Base-by-base conservation (phyloP, 2,329 filamentous ascomycete species). In the Colletotrichum shisoi region DNA sequence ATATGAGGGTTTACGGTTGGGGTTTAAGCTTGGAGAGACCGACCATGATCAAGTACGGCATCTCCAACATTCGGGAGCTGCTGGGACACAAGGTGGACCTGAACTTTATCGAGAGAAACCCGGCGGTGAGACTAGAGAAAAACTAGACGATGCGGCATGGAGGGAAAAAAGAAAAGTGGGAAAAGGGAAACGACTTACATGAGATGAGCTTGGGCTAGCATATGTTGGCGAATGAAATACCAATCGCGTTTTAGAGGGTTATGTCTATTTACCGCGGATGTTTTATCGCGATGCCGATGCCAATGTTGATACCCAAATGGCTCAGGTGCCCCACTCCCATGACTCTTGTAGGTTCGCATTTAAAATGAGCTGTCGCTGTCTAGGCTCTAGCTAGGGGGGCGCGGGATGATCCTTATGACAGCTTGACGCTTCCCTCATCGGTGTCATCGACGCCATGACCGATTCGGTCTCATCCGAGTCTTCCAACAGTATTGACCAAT, bases 21-120 rank as follows among this genome's bases (percentile, higher is more conserved):
- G 95, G 95, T 44, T 81, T 99, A 76, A 92, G 89, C 78, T 80
- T 99, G 76, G 95, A 99, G 84, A 83, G 95, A 73, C 95, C 95
- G 65, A 98, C 95, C 12, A 99, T 98, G 95, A 97, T 97, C 82
- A 95, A 96, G 85, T 96, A 91, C 77, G 88, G 85, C 74, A 92
- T 93, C 69, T 92, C 87, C 74, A 97, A 97, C 79, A 97, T 97
- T 73, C 88, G 94, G 73, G 93, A 97, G 79, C 81, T 97, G 74
- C 83, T 99, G 62, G 94, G 94, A 15, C 94, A 99, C 82, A 96
- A 97, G 83, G 94, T 97, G 48, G 94, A 98, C 80, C 81, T 98
- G 76, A 89, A 89, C 75, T 97, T 97, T 82, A 93, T 99, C 72
- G 90, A 96, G 83, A 89, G 85, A 72, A 97, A 96, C 79, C 89